Percentiles rank a stretch among this genome's conserved stretches.
Conservation (phyloP, 495 filamentous ascomycete genomes). For the Neurospora sp. region DNA sequence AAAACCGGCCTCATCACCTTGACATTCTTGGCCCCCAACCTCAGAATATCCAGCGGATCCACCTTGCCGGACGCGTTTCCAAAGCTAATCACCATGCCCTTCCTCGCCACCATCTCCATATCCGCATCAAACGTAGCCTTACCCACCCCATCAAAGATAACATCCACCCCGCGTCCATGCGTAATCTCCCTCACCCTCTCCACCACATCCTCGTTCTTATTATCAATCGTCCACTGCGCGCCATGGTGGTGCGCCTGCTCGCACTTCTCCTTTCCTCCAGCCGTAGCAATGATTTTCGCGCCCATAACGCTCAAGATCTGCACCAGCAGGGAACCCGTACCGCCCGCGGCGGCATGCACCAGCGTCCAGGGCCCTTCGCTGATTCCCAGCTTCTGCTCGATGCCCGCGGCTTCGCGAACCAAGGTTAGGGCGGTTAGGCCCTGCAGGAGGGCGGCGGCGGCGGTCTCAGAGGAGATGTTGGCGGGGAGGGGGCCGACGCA, state of each 20-base stretch:
- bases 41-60: constrained; percentile 58
- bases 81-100: constrained; percentile 77
- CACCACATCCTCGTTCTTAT: constrained; percentile 55
- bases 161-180: constrained; percentile 56
- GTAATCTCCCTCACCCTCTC: constrained; percentile 60
- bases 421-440: constrained; percentile 81
- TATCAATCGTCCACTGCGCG: constrained; percentile 66
- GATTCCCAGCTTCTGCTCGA: constrained; percentile 36
- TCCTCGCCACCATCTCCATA: constrained; percentile 65
- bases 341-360: constrained; percentile 85
- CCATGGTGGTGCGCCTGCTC: constrained; percentile 56
- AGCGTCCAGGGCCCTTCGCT: constrained; percentile 66
- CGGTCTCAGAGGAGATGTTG: constrained; percentile 47
- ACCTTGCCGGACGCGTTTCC: constrained; percentile 81
- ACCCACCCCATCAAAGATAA: constrained; percentile 85
- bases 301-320: constrained; percentile 67
- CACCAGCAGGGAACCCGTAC: constrained; percentile 68
- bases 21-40: constrained; percentile 66
- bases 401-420: constrained; percentile 63
- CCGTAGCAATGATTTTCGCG: constrained; percentile 76
- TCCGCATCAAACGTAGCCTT: constrained; percentile 78
- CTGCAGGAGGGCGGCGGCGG: constrained; percentile 65
- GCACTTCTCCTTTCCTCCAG: constrained; percentile 62
- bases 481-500: constrained; percentile 52
- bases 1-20: constrained; percentile 68